phyloP scores from a whole-genome alignment of 805 yeast species.

The Cyberlindnera samutprakarnensis region DNA sequence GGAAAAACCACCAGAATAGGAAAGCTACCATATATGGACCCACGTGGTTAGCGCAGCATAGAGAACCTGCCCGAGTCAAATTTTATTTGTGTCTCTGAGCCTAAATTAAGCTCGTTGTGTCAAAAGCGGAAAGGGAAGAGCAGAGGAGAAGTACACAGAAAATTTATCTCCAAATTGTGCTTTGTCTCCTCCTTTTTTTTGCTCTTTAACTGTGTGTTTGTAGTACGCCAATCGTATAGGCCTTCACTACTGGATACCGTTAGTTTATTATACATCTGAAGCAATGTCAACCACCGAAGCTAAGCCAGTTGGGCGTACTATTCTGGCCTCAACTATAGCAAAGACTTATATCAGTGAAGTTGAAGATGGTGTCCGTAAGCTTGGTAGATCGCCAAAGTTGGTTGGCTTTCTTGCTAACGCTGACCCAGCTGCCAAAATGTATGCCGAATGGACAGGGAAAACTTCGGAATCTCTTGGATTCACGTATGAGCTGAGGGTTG shows the following conservation, averaged over 20 bases:
- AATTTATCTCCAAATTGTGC: no score
- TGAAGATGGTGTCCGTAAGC: slow-evolving; percentile 40
- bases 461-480: slow-evolving; percentile 85
- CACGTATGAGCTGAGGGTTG: slow-evolving; percentile 66
- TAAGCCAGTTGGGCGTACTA: slow-evolving; percentile 57
- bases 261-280: no score
- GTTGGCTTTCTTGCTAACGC: slow-evolving; percentile 90
- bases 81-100: background rate
- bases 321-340: slow-evolving; percentile 82
- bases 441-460: slow-evolving; percentile 93
- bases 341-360: slow-evolving; percentile 75
- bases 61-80: background rate
- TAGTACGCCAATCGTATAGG: no score
- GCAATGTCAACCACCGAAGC: background rate
- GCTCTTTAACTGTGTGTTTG: no score
- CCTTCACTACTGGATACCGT: no score
- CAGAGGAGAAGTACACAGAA: no score
- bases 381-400: slow-evolving; percentile 58
- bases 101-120: no score
- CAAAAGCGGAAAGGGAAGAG: no score
- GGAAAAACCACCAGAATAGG: background rate
- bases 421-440: slow-evolving; percentile 93
- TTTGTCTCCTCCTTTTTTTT: no score
- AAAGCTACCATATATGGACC: no score
- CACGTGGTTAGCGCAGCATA: no score